Conservation (phyloP, 805 yeast genomes). For the Nakazawaea ishiwadae region DNA sequence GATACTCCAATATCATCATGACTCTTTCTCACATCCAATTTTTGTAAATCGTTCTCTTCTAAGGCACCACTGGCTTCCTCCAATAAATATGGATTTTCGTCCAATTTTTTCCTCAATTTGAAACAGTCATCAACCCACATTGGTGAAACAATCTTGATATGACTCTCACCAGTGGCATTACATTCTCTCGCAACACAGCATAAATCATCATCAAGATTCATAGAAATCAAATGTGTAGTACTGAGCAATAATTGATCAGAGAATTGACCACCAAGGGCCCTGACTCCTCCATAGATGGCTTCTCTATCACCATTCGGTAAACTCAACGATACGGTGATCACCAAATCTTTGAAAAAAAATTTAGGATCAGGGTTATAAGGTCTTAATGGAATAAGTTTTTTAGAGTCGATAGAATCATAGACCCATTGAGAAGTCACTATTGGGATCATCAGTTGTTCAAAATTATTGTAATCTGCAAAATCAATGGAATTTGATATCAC, state of each 20-base stretch:
- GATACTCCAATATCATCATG: slow-evolving; percentile 7
- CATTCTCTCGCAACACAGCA: slow-evolving; percentile 48
- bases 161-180: slow-evolving; percentile 26
- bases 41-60: slow-evolving; percentile 14
- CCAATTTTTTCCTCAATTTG: slow-evolving; percentile 42
- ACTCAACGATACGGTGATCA: slow-evolving; percentile 58
- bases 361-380: slow-evolving; percentile 70
- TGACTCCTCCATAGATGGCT: slow-evolving; percentile 61
- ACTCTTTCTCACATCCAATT: slow-evolving; percentile 13
- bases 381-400: slow-evolving; percentile 44
- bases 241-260: slow-evolving; percentile 56
- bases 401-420: slow-evolving; percentile 35
- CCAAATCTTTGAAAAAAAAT: slow-evolving; percentile 56
- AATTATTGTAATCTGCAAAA: slow-evolving; percentile 45
- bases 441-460: slow-evolving; percentile 55
- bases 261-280: slow-evolving; percentile 74
- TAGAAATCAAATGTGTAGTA: slow-evolving; percentile 76
- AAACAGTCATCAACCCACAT: slow-evolving; percentile 78
- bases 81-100: slow-evolving; percentile 51
- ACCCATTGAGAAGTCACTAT: slow-evolving; percentile 64
- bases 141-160: slow-evolving; percentile 64
- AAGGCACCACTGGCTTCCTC: slow-evolving; percentile 16
- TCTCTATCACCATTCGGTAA: slow-evolving; percentile 57
- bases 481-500: slow-evolving; percentile 47
- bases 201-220: slow-evolving; percentile 48